Conservation (phyloP, 108 stramenopile genomes). For the Nitzschia sp. region DNA sequence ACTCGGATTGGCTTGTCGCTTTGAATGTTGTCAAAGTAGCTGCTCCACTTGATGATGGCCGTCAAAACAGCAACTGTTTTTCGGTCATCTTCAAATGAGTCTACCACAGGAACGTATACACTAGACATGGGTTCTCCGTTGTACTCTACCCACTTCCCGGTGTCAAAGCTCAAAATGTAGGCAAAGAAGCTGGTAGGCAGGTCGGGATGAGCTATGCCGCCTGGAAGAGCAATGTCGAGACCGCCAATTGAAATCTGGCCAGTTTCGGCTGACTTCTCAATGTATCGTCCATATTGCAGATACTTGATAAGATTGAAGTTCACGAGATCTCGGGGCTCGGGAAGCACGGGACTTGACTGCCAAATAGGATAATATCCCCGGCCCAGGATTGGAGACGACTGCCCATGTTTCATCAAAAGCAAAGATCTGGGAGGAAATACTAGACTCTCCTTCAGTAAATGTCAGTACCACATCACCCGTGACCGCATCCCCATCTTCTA, state of each 20-base stretch:
- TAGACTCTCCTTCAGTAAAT: neutral
- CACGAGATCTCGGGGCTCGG: neutral
- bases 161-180: neutral
- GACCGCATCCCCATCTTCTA: neutral
- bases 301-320: constrained; percentile 7
- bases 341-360: neutral
- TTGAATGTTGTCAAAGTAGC: constrained; percentile 28
- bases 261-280: neutral
- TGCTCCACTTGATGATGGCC: constrained; percentile 9
- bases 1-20: constrained; percentile 48
- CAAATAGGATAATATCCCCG: constrained; percentile 10
- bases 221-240: neutral
- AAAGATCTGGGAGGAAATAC: neutral
- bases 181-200: constrained; percentile 23
- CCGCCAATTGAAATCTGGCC: constrained; percentile 3
- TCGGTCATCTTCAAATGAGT: constrained; percentile 21
- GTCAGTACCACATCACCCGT: neutral
- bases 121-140: constrained; percentile 5
- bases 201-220: neutral
- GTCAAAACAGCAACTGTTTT: neutral
- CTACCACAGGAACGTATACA: constrained; percentile 42
- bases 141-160: neutral
- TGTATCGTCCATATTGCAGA: constrained; percentile 1
- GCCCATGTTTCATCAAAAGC: neutral
- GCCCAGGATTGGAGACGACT: constrained; percentile 2